A percentile compares a stretch with the other conserved stretches of the same genome.
Evolutionary conservation across 2,329 filamentous ascomycete genomes (phyloP).

Genomic region (Pseudopithomyces chartarum): DNA sequence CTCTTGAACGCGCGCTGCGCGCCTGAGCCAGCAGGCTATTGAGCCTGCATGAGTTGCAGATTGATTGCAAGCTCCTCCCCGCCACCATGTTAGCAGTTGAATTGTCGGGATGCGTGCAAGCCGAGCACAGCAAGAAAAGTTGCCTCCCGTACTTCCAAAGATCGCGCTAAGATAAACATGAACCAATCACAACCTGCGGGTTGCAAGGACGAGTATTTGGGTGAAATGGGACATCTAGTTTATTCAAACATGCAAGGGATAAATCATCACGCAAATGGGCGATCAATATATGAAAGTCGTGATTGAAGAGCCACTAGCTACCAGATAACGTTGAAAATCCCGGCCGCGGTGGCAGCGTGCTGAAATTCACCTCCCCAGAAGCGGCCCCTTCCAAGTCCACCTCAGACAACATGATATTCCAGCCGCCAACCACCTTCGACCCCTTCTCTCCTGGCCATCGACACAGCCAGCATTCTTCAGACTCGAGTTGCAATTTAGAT

Average conservation of each 20-base stretch:
- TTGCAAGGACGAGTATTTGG: background rate
- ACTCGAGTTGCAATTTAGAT: slow-evolving; percentile 41
- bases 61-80: slow-evolving; percentile 31
- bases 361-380: slow-evolving; percentile 36
- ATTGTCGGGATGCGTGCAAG: slow-evolving; percentile 10
- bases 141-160: slow-evolving; percentile 26
- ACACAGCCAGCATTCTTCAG: slow-evolving; percentile 24
- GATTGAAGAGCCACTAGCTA: slow-evolving; percentile 15
- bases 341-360: slow-evolving; percentile 29
- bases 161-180: slow-evolving; percentile 23
- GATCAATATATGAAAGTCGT: slow-evolving; percentile 14
- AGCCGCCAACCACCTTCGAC: slow-evolving; percentile 25
- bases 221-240: background rate
- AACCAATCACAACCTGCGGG: slow-evolving; percentile 27
- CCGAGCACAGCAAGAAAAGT: slow-evolving; percentile 30
- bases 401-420: slow-evolving; percentile 17
- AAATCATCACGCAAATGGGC: background rate
- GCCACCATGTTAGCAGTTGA: slow-evolving; percentile 34
- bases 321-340: background rate
- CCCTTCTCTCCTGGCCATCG: slow-evolving; percentile 9
- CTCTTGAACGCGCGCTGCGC: slow-evolving; percentile 25
- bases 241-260: too few relatives aligned
- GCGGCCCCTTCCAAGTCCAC: slow-evolving; percentile 25
- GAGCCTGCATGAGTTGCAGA: slow-evolving; percentile 42
- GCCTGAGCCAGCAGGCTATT: slow-evolving; percentile 30